Evolutionary conservation across 805 yeast genomes (phyloP), one percentile per base, ranked within the genome.

Genomic region (Ogataea trehaloabstinens): DNA sequence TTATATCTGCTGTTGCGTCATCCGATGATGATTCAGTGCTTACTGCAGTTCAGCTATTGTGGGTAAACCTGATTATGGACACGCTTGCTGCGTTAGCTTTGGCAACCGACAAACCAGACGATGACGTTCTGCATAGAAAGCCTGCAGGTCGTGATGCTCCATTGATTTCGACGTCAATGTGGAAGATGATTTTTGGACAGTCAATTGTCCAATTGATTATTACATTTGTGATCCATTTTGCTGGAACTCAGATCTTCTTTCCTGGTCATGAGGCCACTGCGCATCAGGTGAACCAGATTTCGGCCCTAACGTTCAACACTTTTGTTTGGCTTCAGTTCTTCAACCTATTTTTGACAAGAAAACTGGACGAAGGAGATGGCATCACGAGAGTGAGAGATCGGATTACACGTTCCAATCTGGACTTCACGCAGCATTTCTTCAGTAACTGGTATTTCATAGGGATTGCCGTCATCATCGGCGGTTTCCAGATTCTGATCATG

Each of bases 41-140:
- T 54, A 91, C 98, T 20, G 99, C 99, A 1, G 99, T 93, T 32
- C 99, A 93, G 67, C 76, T 93, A 50, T 71, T 93, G 46, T 93
- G 99, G 99, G 97, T 93, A 35, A 93, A 93, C 63, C 72, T 93
- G 62, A 93, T 93, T 54, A 93, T 93, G 99, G 99, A 93, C 63
- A 93, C 99, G 0, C 74, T 93, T 46, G 99, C 99, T 3, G 99
- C 99, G 3, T 72, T 93, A 52, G 99, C 99, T 0, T 73, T 93
- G 53, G 99, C 99, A 5, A 93, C 99, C 3, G 99, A 93, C 60
- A 90, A 91, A 52, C 99, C 99, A 0, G 90, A 88, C 52, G 85
- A 82, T 34, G 75, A 82, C 28, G 81, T 87, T 30, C 69, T 93
- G 56, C 78, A 84, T 46, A 73, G 87, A 38, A 80, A 77, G 56